phyloP scores from a whole-genome alignment of 139 green algal species.

The Micromonas commoda region DNA sequence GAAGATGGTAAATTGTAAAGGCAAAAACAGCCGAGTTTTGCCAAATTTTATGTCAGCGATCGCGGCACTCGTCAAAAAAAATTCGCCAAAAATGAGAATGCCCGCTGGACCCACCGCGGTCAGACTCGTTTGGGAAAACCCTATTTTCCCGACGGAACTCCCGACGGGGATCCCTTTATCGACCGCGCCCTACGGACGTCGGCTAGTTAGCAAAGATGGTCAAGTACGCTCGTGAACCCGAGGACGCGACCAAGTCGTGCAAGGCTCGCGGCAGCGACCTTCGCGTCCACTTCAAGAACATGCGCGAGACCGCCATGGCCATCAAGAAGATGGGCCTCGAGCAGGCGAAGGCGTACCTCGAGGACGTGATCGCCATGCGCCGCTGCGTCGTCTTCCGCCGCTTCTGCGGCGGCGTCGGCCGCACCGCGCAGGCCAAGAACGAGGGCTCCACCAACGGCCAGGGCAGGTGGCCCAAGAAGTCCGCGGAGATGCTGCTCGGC shows the following conservation, averaged over 20 bases:
- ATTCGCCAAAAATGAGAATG: no score
- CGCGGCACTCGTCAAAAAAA: no score
- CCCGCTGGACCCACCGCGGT: no score
- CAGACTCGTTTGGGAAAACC: no score
- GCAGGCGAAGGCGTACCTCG: constrained; percentile 93
- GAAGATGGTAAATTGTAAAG: no score
- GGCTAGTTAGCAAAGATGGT: constrained; percentile 51
- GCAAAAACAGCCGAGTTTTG: no score
- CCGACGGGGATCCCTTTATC: no score
- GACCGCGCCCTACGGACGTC: background rate
- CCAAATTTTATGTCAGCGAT: no score
- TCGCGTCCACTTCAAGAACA: constrained; percentile 98
- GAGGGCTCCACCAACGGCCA: constrained; percentile 72
- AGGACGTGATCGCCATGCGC: constrained; percentile 90
- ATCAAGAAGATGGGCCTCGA: constrained; percentile 74
- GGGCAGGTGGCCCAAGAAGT: constrained; percentile 96
- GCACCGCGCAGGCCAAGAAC: constrained; percentile 75
- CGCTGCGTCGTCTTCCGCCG: constrained; percentile 89
- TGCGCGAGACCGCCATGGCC: constrained; percentile 76
- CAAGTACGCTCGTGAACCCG: constrained; percentile 67
- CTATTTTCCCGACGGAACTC: no score
- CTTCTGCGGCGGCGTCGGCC: constrained; percentile 82
- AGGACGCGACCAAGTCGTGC: constrained; percentile 56
- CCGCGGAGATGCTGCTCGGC: constrained; percentile 80
- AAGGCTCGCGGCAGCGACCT: constrained; percentile 86